These are phyloP conservation scores for Deinandra increscens DNA, from an alignment of 129 eudicot genomes.

Conservation along the genomic window DNA sequence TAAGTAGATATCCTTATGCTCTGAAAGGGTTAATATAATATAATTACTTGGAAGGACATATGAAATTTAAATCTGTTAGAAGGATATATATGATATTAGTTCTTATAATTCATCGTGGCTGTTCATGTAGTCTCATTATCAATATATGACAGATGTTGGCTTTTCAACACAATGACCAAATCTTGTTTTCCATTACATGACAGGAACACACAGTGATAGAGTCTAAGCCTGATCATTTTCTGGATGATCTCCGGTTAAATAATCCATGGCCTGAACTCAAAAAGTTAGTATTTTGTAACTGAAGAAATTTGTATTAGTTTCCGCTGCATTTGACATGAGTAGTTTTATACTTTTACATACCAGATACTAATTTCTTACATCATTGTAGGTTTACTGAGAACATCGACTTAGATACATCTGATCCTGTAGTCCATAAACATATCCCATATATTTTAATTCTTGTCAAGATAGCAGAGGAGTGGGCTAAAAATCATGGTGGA, in stretches of 20 bases:
- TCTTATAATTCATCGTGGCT: neutral
- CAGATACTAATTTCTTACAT: neutral
- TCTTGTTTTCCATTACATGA: constrained; percentile 9
- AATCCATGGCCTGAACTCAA: constrained; percentile 97
- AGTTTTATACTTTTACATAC: neutral
- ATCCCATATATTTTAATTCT: constrained; percentile 87
- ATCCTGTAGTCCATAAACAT: constrained; percentile 88
- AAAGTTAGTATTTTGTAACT: constrained; percentile 39
- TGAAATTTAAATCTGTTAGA: neutral
- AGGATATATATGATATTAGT: neutral
- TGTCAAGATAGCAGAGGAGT: constrained; percentile 76
- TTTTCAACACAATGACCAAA: neutral
- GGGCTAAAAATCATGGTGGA: constrained; percentile 87
- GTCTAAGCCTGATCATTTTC: constrained; percentile 95
- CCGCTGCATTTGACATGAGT: neutral
- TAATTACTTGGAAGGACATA: neutral
- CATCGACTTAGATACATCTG: constrained; percentile 55
- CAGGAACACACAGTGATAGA: constrained; percentile 97
- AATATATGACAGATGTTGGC: neutral
- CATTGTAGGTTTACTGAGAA: constrained; percentile 62
- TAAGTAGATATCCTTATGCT: neutral
- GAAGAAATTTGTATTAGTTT: neutral
- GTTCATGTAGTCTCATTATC: constrained; percentile 8
- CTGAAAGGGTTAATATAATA: neutral
- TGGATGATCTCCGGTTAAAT: constrained; percentile 91